These are phyloP conservation scores for Neoscytalidium dimidiatum DNA, from an alignment of 2,329 filamentous ascomycete species.

Conservation along the genomic window DNA sequence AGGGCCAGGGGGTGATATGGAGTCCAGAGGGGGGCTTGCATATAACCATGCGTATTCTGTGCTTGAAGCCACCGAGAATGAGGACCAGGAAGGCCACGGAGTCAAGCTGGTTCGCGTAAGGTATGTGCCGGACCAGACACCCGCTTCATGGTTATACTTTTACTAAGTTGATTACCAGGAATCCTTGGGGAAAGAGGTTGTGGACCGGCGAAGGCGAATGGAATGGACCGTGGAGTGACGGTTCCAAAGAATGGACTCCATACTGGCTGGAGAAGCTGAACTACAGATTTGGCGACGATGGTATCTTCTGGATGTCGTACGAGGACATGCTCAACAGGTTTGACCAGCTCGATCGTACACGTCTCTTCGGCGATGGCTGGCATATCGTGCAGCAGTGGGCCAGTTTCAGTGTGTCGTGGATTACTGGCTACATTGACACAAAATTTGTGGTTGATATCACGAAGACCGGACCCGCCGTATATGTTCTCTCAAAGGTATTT, in stretches of 20 bases:
- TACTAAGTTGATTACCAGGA: conserved; percentile 49
- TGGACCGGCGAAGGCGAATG: conserved; percentile 60
- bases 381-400: conserved; percentile 16
- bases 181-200: conserved; percentile 72
- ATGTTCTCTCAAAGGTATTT: conserved; percentile 14
- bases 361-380: conserved; percentile 17
- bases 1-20: background rate
- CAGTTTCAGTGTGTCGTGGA: conserved; percentile 15
- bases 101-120: conserved; percentile 44
- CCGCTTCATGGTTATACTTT: too few relatives aligned
- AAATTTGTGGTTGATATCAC: conserved; percentile 18
- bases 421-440: conserved; percentile 12
- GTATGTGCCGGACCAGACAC: background rate
- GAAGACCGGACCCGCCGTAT: background rate
- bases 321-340: conserved; percentile 14
- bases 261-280: conserved; percentile 73
- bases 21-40: conserved; percentile 47
- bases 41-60: conserved; percentile 59
- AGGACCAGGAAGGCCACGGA: conserved; percentile 63
- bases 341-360: conserved; percentile 6
- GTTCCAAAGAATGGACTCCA: conserved; percentile 80
- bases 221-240: conserved; percentile 80
- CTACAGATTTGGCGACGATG: conserved; percentile 77
- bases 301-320: conserved; percentile 33
- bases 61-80: conserved; percentile 61